Evolutionary conservation across 768 basidiomycete species (phyloP).

Genomic region (Lepiota subincarnata): DNA sequence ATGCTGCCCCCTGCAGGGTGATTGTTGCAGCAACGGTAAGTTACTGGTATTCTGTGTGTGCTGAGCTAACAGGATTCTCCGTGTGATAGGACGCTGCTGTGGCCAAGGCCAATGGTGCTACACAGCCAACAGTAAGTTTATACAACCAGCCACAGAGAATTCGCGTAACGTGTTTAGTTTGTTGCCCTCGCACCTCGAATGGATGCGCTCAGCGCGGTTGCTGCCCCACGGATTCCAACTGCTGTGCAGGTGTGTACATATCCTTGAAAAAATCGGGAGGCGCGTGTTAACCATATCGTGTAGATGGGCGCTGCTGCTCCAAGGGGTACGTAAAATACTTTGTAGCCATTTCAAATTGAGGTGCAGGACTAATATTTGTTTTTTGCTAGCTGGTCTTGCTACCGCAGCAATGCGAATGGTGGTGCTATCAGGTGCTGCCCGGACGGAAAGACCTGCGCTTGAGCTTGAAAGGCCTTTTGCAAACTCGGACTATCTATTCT

Average conservation of each 20-base stretch:
- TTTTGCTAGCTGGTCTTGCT: constrained; percentile 4
- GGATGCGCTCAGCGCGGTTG: constrained; percentile 5
- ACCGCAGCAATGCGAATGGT: background rate
- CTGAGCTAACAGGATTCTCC: background rate
- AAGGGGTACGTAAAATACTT: background rate
- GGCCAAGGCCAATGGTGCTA: background rate
- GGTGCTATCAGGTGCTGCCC: background rate
- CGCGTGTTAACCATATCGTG: background rate
- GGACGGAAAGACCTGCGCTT: background rate
- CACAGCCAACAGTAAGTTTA: background rate
- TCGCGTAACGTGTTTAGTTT: background rate
- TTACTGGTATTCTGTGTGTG: background rate
- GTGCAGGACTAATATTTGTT: background rate
- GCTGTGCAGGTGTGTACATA: constrained; percentile 5
- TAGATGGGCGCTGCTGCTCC: constrained; percentile 1
- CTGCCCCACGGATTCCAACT: constrained; percentile 7
- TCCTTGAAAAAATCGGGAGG: background rate
- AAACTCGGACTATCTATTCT: no score
- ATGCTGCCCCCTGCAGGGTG: constrained; percentile 13
- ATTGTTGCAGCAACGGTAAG: constrained; percentile 8
- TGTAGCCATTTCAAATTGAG: background rate
- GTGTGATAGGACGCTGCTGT: background rate
- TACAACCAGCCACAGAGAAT: no score
- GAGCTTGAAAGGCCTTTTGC: background rate
- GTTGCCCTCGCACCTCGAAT: background rate